Percentiles rank a stretch among this genome's conserved stretches.
phyloP scores from a whole-genome alignment of 169 alveolate species.

The Plasmodium chabaudi region DNA sequence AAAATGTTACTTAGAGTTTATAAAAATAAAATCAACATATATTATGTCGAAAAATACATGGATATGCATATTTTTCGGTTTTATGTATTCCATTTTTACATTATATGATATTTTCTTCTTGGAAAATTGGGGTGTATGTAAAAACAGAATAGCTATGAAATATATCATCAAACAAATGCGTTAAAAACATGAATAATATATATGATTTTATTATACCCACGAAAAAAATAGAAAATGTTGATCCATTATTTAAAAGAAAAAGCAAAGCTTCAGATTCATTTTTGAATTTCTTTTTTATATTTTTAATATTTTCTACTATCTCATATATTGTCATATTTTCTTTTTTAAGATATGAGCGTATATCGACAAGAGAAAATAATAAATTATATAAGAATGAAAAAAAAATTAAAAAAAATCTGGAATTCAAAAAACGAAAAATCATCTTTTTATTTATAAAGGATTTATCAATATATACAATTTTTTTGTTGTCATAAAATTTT shows the following conservation, averaged over 20 bases:
- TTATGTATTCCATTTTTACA: not conserved
- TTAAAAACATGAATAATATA: conserved; percentile 41
- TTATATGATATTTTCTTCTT: not conserved
- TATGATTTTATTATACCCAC: conserved; percentile 33
- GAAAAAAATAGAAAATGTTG: conserved; percentile 28
- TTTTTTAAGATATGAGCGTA: conserved; percentile 16
- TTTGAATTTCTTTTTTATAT: conserved; percentile 21
- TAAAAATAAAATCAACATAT: too few relatives aligned
- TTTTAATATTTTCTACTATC: conserved; percentile 6
- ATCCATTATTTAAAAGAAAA: conserved; percentile 29
- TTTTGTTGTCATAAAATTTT: conserved; percentile 16
- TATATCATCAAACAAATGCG: conserved; percentile 60
- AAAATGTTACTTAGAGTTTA: too few relatives aligned
- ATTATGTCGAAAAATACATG: not conserved
- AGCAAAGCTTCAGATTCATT: conserved; percentile 21
- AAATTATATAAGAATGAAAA: conserved; percentile 47
- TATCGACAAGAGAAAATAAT: conserved; percentile 21
- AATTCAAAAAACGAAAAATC: conserved; percentile 13
- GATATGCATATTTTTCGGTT: too few relatives aligned
- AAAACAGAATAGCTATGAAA: conserved; percentile 13
- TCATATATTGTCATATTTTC: conserved; percentile 21
- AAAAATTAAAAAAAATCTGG: conserved; percentile 39
- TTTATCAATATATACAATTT: not conserved
- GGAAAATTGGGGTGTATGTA: conserved; percentile 7
- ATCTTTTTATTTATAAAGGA: not conserved